Evolutionary conservation across 345 rosid species (phyloP).

Genomic region (Citrus inodora): DNA sequence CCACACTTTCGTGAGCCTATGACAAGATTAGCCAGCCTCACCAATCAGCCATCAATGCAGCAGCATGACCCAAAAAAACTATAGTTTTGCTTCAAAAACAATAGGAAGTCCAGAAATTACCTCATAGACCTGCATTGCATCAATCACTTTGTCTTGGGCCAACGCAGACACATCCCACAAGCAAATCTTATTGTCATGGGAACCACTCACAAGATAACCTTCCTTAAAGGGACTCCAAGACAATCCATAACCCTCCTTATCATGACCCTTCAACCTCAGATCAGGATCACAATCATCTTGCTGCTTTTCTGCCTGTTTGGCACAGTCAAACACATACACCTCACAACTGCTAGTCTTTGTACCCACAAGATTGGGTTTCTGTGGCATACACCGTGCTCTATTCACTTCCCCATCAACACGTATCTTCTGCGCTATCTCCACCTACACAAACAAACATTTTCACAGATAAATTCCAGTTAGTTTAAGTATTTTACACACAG

Average conservation of each 20-base stretch:
- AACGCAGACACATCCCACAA: conserved; percentile 79
- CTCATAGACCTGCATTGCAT: conserved; percentile 67
- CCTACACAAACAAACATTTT: conserved; percentile 36
- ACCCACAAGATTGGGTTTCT: conserved; percentile 60
- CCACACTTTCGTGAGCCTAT: conserved; percentile 73
- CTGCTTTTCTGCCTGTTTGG: conserved; percentile 47
- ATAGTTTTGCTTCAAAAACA: neutral
- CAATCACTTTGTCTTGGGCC: conserved; percentile 54
- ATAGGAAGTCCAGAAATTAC: conserved; percentile 29
- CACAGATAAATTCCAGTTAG: neutral
- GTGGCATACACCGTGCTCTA: conserved; percentile 90
- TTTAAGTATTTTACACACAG: neutral
- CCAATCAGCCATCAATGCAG: conserved; percentile 15
- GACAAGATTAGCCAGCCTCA: conserved; percentile 4
- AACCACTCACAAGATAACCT: conserved; percentile 88
- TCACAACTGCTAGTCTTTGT: conserved; percentile 81
- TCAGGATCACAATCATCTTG: conserved; percentile 67
- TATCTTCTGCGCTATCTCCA: conserved; percentile 71
- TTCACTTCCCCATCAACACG: conserved; percentile 93
- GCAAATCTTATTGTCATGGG: conserved; percentile 79
- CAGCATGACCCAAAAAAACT: neutral
- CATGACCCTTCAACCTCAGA: conserved; percentile 83
- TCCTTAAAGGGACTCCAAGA: conserved; percentile 86
- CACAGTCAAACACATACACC: conserved; percentile 71
- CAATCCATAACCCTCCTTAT: conserved; percentile 88